phyloP scores from a whole-genome alignment of 441 rosid species.

The Erysimum pusillum region DNA sequence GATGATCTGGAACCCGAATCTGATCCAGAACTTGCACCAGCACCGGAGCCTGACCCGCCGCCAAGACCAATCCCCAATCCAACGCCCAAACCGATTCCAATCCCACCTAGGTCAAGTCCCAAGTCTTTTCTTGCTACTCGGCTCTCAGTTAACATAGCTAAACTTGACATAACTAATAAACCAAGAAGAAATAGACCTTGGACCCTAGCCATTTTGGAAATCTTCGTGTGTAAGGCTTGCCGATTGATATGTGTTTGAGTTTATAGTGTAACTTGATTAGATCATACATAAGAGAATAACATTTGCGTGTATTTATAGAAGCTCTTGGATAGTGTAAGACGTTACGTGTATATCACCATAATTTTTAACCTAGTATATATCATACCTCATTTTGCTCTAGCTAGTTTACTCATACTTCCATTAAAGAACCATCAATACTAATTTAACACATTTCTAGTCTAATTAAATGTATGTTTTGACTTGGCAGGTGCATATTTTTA shows the following conservation, averaged over 20 bases:
- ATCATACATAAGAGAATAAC: not conserved
- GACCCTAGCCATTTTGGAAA: slow-evolving; percentile 40
- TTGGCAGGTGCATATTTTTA: slow-evolving; percentile 3
- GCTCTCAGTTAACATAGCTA: slow-evolving; percentile 52
- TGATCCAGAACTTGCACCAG: slow-evolving; percentile 49
- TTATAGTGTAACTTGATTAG: slow-evolving; percentile 21
- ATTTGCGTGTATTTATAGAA: slow-evolving; percentile 44
- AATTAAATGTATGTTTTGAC: slow-evolving; percentile 1
- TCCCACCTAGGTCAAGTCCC: slow-evolving; percentile 67
- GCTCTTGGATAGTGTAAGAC: slow-evolving; percentile 27
- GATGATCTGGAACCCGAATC: slow-evolving; percentile 51
- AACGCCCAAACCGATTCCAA: slow-evolving; percentile 61
- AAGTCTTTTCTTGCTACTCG: slow-evolving; percentile 69
- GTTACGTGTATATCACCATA: slow-evolving; percentile 43
- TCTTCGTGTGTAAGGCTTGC: slow-evolving; percentile 14
- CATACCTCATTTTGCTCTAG: slow-evolving; percentile 8
- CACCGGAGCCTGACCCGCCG: slow-evolving; percentile 57
- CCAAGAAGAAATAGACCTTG: slow-evolving; percentile 52
- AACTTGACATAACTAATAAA: slow-evolving; percentile 50
- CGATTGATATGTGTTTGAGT: slow-evolving; percentile 1
- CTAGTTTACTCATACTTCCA: slow-evolving; percentile 12
- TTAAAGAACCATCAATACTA: slow-evolving; percentile 15
- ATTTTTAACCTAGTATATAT: slow-evolving; percentile 13
- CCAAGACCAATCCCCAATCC: slow-evolving; percentile 69
- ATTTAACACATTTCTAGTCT: slow-evolving; percentile 8